These are phyloP conservation scores for Tuber indicum DNA, from an alignment of 495 filamentous ascomycete species.

Conservation along the genomic window DNA sequence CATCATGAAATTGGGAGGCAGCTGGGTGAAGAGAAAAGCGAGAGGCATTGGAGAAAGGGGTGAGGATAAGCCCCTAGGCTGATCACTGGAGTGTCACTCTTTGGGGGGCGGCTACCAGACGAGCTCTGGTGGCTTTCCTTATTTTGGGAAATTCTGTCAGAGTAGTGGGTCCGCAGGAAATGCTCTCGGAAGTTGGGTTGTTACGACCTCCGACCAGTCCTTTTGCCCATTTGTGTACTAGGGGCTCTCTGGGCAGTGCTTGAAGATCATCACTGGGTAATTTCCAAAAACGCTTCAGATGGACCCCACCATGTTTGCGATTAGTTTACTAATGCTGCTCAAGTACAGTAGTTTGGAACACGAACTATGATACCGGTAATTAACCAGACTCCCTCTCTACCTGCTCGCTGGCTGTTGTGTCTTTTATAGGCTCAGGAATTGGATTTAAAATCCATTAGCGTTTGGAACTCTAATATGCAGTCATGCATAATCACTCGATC, in stretches of 20 bases:
- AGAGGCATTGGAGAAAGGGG: background rate
- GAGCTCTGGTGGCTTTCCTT: background rate
- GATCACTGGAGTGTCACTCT: background rate
- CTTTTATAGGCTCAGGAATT: background rate
- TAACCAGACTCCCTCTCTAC: background rate
- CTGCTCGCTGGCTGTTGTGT: background rate
- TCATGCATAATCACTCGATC: background rate
- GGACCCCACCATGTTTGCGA: background rate
- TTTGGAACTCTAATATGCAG: background rate
- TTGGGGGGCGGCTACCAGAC: background rate
- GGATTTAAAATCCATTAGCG: background rate
- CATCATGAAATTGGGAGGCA: background rate
- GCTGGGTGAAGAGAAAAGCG: background rate
- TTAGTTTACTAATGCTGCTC: background rate
- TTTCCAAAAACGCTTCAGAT: background rate
- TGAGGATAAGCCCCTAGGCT: background rate
- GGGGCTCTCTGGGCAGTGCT: background rate
- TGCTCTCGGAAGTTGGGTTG: background rate
- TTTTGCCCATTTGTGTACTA: background rate
- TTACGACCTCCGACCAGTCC: background rate
- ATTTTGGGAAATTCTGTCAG: background rate
- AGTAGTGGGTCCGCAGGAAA: background rate
- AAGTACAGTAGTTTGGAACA: background rate
- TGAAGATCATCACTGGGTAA: background rate
- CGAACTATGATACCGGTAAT: background rate